Evolutionary conservation across 2,329 filamentous ascomycete genomes (phyloP), one percentile per base, ranked within the genome.

Genomic region (Knoxdaviesia capensis): DNA sequence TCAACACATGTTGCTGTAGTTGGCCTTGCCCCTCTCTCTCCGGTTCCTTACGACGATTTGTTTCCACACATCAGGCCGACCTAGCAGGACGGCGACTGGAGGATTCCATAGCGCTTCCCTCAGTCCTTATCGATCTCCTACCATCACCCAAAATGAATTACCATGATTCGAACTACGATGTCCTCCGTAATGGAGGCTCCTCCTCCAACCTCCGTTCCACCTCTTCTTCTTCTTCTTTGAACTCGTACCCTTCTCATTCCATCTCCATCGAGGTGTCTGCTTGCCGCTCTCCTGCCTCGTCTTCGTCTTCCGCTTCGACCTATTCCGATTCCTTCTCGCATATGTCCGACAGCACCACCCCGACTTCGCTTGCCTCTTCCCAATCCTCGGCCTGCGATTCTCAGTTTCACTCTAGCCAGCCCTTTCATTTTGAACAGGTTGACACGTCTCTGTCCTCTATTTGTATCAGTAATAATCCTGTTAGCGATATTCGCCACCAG

Each of bases 281-380:
- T 66, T 63, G 62, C 62, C 46, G 71, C 76, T 49, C 87, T 84
- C 60, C 77, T 54, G 79, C 79, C 44, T 82, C 80, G 50, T 85
- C 82, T 31, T 80, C 80, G 43, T 86, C 81, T 20, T 72, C 78
- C 44, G 73, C 75, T 43, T 90, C 82, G 34, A 42, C 42, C 20
- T 86, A 81, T 31, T 72, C 78, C 44, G 73, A 76, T 43, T 90
- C 83, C 33, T 68, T 85, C 51, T 90, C 84, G 68, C 39, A 28
- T 9, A 31, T 36, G n/a, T 38, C 36, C 20, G 9, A 9, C 20
- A 29, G 20, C 6, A 29, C 30, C 8, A 29, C 6, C 9, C 29
- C 29, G 36, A 36, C 41, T 10, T 9, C 38, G 9, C 34, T 42
- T 53, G 71, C 66, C 41, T 78, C 75, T 43, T 77, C 74, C 20